Evolutionary conservation across 2,329 filamentous ascomycete genomes (phyloP).

Genomic region (Penicillium freii): DNA sequence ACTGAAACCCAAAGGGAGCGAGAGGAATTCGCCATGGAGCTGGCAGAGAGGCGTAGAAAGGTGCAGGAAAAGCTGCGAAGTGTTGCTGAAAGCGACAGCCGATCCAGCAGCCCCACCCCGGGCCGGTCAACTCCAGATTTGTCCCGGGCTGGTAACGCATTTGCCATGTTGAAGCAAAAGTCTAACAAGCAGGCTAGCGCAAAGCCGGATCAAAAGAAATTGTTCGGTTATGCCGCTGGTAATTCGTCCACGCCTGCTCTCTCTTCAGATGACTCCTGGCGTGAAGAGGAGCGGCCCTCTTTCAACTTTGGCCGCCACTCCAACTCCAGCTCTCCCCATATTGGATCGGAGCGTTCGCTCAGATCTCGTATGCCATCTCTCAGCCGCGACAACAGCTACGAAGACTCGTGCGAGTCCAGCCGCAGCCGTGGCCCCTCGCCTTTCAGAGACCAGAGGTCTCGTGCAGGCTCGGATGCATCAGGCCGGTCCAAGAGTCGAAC

Average conservation of each 20-base stretch:
- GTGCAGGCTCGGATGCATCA: conserved; percentile 55
- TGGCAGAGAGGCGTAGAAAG: conserved; percentile 48
- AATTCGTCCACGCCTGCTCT: conserved; percentile 40
- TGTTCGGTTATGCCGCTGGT: conserved; percentile 42
- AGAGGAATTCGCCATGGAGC: conserved; percentile 49
- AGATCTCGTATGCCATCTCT: conserved; percentile 30
- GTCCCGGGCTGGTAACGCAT: conserved; percentile 40
- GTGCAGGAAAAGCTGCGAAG: conserved; percentile 50
- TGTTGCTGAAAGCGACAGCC: conserved; percentile 43
- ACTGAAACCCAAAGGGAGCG: conserved; percentile 51
- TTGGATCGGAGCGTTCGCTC: conserved; percentile 30
- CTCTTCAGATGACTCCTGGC: conserved; percentile 35
- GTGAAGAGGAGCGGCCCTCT: conserved; percentile 36
- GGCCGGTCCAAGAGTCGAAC: conserved; percentile 56
- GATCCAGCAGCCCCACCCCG: conserved; percentile 45
- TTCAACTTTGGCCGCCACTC: conserved; percentile 35
- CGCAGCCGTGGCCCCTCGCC: conserved; percentile 39
- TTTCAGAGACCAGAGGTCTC: conserved; percentile 47
- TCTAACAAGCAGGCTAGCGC: conserved; percentile 33
- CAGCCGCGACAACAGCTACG: conserved; percentile 32
- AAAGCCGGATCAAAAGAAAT: conserved; percentile 39
- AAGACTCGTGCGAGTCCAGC: conserved; percentile 37
- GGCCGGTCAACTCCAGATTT: conserved; percentile 37
- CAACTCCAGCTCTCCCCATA: conserved; percentile 41
- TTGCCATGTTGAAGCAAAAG: conserved; percentile 47